Percentiles rank a stretch among this genome's conserved stretches.
Conservation (phyloP, 306 rosid species). For the Alnus rubra region DNA sequence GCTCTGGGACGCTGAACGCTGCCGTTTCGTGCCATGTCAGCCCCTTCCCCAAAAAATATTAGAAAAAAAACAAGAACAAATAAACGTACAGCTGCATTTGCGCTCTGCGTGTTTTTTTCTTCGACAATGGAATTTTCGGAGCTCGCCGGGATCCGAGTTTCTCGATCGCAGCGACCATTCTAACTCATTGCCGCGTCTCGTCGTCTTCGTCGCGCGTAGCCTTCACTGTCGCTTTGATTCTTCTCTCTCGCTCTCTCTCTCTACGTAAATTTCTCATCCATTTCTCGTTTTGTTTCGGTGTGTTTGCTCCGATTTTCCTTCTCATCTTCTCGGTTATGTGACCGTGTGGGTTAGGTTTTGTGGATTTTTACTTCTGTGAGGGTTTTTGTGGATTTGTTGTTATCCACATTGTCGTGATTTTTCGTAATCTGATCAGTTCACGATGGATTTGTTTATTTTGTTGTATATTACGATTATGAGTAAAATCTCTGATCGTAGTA, state of each 20-base stretch:
- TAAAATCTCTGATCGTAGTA: background rate
- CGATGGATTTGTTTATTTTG: background rate
- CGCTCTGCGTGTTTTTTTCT: slow-evolving; percentile 21
- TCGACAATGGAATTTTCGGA: slow-evolving; percentile 51
- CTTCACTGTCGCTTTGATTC: slow-evolving; percentile 22
- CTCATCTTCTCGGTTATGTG: slow-evolving; percentile 9
- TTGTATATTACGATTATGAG: background rate
- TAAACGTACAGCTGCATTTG: slow-evolving; percentile 28
- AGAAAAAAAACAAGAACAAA: background rate
- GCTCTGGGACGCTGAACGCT: slow-evolving; percentile 44
- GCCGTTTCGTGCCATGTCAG: slow-evolving; percentile 41
- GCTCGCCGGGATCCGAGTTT: slow-evolving; percentile 67
- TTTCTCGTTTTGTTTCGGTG: background rate
- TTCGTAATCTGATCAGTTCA: background rate
- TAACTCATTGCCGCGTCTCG: slow-evolving; percentile 22
- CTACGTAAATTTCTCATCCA: slow-evolving; percentile 32
- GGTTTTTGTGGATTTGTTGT: background rate
- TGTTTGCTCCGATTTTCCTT: background rate
- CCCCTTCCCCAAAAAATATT: background rate
- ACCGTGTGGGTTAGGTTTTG: slow-evolving; percentile 1
- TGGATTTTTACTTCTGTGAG: background rate
- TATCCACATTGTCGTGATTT: slow-evolving; percentile 11
- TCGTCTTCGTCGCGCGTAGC: slow-evolving; percentile 36
- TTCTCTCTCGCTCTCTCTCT: background rate
- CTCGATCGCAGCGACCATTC: slow-evolving; percentile 42